Conservation (phyloP, 2,329 filamentous ascomycete genomes). For the Akanthomyces lecanii region DNA sequence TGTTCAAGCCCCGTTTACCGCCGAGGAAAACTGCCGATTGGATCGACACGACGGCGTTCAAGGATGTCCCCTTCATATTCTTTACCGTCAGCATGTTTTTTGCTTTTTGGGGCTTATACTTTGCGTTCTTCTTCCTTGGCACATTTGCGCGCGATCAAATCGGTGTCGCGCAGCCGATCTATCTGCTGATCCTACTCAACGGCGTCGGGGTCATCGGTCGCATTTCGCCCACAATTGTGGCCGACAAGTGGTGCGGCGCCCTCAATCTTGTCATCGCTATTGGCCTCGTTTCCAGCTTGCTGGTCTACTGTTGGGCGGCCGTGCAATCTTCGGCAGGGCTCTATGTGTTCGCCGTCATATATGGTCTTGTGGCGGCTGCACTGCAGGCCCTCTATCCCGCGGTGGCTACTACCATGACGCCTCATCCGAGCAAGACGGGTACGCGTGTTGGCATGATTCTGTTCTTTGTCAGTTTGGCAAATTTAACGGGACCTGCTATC, state of each 20-base stretch:
- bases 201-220: conserved; percentile 48
- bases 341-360: conserved; percentile 34
- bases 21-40: conserved; percentile 36
- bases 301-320: conserved; percentile 30
- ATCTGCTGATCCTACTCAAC: conserved; percentile 39
- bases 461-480: conserved; percentile 28
- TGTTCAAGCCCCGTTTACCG: conserved; percentile 38
- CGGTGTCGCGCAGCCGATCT: conserved; percentile 21
- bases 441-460: conserved; percentile 35
- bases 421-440: conserved; percentile 30
- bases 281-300: conserved; percentile 21
- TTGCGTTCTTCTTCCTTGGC: conserved; percentile 47
- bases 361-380: conserved; percentile 47
- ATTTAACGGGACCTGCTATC: conserved; percentile 28
- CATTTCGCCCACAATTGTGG: conserved; percentile 43
- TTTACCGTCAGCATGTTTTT: conserved; percentile 32
- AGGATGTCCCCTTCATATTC: conserved; percentile 34
- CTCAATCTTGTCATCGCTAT: conserved; percentile 47
- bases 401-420: conserved; percentile 39
- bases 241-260: conserved; percentile 45
- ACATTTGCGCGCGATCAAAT: conserved; percentile 40
- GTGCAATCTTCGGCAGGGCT: conserved; percentile 24
- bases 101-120: conserved; percentile 34
- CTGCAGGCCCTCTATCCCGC: conserved; percentile 50
- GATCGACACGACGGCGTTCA: conserved; percentile 42